A percentile compares a stretch with the other conserved stretches of the same genome.
These are phyloP conservation scores for Acidomyces sp. DNA, from an alignment of 495 filamentous ascomycete genomes.

Conservation along the genomic window DNA sequence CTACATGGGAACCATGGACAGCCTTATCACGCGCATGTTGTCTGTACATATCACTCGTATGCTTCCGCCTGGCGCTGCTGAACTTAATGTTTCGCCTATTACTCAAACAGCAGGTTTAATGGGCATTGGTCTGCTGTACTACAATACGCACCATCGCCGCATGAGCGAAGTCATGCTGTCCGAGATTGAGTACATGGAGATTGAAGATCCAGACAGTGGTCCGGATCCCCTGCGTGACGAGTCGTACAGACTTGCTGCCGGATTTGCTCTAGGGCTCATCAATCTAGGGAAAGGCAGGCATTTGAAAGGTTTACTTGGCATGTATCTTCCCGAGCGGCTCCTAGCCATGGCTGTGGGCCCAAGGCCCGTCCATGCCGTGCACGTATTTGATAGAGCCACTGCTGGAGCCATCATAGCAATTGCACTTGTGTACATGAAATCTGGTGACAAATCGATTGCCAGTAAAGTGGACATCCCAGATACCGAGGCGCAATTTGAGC, in stretches of 20 bases:
- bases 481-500: constrained; percentile 79
- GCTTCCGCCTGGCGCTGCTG: constrained; percentile 70
- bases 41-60: constrained; percentile 96
- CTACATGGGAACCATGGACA: constrained; percentile 93
- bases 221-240: constrained; percentile 73
- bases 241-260: constrained; percentile 85
- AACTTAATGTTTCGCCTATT: constrained; percentile 84
- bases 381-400: constrained; percentile 83
- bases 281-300: constrained; percentile 85
- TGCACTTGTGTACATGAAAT: constrained; percentile 96
- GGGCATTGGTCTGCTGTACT: constrained; percentile 92
- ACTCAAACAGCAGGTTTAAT: constrained; percentile 95
- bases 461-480: constrained; percentile 88
- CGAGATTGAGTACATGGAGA: constrained; percentile 76
- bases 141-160: constrained; percentile 84
- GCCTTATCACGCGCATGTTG: constrained; percentile 78
- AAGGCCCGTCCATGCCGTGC: constrained; percentile 75
- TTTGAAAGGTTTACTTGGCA: constrained; percentile 79
- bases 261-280: constrained; percentile 87
- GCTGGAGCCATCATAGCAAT: constrained; percentile 81
- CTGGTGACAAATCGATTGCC: constrained; percentile 75
- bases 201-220: constrained; percentile 49
- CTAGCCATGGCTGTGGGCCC: constrained; percentile 71
- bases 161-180: constrained; percentile 99
- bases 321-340: constrained; percentile 81